Conservation (phyloP, 129 eudicot genomes). For the Logfia minima region DNA sequence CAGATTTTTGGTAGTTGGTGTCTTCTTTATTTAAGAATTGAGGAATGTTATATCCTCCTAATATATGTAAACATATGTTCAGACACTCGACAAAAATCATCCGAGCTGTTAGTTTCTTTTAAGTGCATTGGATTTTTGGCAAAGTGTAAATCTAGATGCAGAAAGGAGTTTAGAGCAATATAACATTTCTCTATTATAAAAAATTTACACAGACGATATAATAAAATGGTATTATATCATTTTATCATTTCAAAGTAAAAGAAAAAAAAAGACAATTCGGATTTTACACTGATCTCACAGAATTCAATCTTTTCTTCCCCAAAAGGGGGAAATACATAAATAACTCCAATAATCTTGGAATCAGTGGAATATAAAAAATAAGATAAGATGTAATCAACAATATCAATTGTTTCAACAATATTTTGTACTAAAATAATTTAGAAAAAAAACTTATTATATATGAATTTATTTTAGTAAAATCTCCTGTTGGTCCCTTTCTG, state of each 20-base stretch:
- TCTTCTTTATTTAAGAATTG: too few relatives aligned
- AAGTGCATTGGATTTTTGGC: too few relatives aligned
- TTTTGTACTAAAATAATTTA: slow-evolving; percentile 35
- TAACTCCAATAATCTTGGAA: slow-evolving; percentile 12
- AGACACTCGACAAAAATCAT: too few relatives aligned
- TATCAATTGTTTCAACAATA: slow-evolving; percentile 32
- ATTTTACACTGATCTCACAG: slow-evolving; percentile 30
- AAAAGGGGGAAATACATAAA: slow-evolving; percentile 29
- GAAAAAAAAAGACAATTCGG: neutral
- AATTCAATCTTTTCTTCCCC: slow-evolving; percentile 28
- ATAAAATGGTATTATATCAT: slow-evolving; percentile 12
- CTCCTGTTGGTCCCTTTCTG: slow-evolving; percentile 33
- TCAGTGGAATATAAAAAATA: slow-evolving; percentile 22
- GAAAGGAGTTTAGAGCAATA: too few relatives aligned
- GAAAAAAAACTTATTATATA: slow-evolving; percentile 30
- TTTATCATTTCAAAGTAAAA: neutral
- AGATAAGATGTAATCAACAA: slow-evolving; percentile 30
- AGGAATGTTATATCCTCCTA: too few relatives aligned
- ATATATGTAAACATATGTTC: too few relatives aligned
- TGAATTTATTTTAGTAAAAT: slow-evolving; percentile 36
- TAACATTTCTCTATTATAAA: too few relatives aligned
- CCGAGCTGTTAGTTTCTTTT: too few relatives aligned
- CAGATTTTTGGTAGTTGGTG: too few relatives aligned
- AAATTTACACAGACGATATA: neutral
- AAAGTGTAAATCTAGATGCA: too few relatives aligned